Conservation (phyloP, 2,329 filamentous ascomycete genomes). For the Sporothrix protearum region DNA sequence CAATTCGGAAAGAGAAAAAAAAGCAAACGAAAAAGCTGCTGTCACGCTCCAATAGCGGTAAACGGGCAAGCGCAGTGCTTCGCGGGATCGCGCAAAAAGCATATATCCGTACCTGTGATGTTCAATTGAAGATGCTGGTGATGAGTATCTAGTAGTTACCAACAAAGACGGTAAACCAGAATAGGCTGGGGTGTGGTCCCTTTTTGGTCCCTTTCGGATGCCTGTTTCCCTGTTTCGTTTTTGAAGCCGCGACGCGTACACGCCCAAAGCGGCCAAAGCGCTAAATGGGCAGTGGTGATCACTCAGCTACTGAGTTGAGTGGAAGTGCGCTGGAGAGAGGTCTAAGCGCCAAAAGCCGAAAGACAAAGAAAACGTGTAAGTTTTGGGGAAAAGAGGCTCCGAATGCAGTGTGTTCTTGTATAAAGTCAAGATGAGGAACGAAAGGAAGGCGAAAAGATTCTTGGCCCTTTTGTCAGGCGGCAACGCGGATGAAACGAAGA, state of each 20-base stretch:
- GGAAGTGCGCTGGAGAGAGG: background rate
- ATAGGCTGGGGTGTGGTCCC: background rate
- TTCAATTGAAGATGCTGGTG: background rate
- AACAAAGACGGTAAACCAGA: background rate
- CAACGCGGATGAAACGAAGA: conserved; percentile 20
- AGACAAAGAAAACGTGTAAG: background rate
- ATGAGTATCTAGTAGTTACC: background rate
- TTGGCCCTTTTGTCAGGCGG: background rate
- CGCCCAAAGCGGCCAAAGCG: conserved; percentile 12
- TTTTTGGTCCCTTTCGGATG: conserved; percentile 1
- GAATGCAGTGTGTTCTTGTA: background rate
- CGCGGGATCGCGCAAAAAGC: background rate
- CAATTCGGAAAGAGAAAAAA: background rate
- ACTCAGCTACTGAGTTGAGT: background rate
- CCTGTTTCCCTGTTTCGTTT: background rate
- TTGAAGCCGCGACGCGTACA: conserved; percentile 15
- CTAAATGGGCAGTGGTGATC: background rate
- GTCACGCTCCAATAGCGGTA: background rate
- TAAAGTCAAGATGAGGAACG: background rate
- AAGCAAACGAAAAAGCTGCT: background rate
- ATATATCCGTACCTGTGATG: background rate
- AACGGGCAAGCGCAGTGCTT: background rate
- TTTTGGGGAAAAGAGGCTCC: background rate
- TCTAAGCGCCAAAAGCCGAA: background rate
- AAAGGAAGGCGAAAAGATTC: background rate